A percentile compares a stretch with the other conserved stretches of the same genome.
These are phyloP conservation scores for Saccharomyces hybrid DNA, from an alignment of 1,139 yeast species.

Conservation along the genomic window DNA sequence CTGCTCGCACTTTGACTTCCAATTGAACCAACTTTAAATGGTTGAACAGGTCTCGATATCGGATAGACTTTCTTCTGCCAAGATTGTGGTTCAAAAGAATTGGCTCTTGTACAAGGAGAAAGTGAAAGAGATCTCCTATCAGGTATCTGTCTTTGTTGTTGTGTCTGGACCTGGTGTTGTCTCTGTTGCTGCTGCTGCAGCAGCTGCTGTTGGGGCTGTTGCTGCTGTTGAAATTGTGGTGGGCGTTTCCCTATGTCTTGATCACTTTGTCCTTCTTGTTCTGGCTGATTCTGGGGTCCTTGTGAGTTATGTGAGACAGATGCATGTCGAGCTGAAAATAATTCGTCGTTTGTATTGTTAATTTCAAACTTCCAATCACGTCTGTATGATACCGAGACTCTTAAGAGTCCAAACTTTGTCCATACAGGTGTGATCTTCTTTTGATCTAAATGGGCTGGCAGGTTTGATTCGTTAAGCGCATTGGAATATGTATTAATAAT, in stretches of 20 bases:
- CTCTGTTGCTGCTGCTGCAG: slow-evolving; percentile 3
- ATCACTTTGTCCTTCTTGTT: not conserved
- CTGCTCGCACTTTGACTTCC: slow-evolving; percentile 35
- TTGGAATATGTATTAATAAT: slow-evolving; percentile 42
- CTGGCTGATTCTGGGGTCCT: not conserved
- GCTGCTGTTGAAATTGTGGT: not conserved
- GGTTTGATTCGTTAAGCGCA: slow-evolving; percentile 31
- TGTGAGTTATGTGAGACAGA: not conserved
- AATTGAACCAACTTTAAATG: slow-evolving; percentile 56
- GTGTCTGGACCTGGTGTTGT: slow-evolving; percentile 5
- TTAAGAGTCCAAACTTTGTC: slow-evolving; percentile 66
- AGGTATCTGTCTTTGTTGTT: slow-evolving; percentile 2
- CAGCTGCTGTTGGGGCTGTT: not conserved
- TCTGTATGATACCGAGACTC: slow-evolving; percentile 73
- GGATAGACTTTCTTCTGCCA: slow-evolving; percentile 20
- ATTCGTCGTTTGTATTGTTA: slow-evolving; percentile 38
- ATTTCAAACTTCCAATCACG: slow-evolving; percentile 59
- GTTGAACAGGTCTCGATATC: slow-evolving; percentile 37
- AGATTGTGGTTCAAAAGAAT: slow-evolving; percentile 15
- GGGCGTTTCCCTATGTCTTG: not conserved
- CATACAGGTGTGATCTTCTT: slow-evolving; percentile 59
- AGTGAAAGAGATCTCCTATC: slow-evolving; percentile 20
- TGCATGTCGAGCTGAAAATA: not conserved
- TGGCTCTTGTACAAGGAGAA: slow-evolving; percentile 23
- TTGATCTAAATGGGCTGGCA: slow-evolving; percentile 49